These are phyloP conservation scores for Citrullus amarus DNA, from an alignment of 306 rosid species.

Conservation along the genomic window DNA sequence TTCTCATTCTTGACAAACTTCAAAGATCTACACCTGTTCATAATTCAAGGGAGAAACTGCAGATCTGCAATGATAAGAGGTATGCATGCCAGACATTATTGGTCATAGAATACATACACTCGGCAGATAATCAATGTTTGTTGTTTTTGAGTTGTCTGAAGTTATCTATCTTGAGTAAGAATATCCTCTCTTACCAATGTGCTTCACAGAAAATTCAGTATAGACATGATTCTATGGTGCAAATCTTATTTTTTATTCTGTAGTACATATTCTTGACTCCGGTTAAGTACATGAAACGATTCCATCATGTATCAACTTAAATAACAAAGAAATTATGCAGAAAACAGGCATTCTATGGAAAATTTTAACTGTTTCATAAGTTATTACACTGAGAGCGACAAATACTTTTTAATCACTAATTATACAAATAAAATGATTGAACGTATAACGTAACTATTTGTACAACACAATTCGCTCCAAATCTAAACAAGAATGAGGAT, in stretches of 20 bases:
- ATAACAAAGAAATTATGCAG: neutral
- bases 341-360: neutral
- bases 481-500: slow-evolving; percentile 8
- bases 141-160: neutral
- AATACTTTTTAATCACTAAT: neutral
- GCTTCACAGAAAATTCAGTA: neutral
- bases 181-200: neutral
- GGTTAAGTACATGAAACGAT: neutral
- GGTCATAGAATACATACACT: slow-evolving; percentile 2
- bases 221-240: neutral
- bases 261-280: neutral
- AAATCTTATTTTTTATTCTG: neutral
- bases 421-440: slow-evolving; percentile 6
- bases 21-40: neutral
- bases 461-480: slow-evolving; percentile 3
- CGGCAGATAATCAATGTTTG: neutral
- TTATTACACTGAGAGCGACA: slow-evolving; percentile 1
- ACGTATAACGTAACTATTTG: neutral
- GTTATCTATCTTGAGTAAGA: neutral
- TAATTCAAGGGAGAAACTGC: neutral
- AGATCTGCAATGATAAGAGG: neutral
- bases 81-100: neutral
- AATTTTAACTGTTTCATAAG: neutral
- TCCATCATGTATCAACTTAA: neutral
- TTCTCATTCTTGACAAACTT: neutral